Conservation (phyloP, 2,329 filamentous ascomycete genomes). For the Chaetomium olivaceum region DNA sequence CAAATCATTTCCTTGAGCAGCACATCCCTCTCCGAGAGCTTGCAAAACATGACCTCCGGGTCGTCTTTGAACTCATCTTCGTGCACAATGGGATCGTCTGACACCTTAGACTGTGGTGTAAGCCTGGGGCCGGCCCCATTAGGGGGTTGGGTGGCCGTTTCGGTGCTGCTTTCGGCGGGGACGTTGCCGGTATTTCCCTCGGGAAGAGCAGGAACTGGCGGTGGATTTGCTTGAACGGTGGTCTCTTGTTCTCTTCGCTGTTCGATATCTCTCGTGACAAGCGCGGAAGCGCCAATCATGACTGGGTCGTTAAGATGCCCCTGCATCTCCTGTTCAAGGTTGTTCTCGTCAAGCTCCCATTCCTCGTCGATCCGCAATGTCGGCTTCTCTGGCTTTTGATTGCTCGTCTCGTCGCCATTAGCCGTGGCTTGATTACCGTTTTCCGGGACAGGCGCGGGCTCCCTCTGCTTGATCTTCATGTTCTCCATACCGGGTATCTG, state of each 20-base stretch:
- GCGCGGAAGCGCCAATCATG: conserved; percentile 40
- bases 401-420: conserved; percentile 10
- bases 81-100: conserved; percentile 65
- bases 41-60: conserved; percentile 78
- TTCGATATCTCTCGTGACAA: conserved; percentile 21
- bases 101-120: conserved; percentile 38
- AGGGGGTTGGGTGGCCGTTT: neutral
- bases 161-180: neutral
- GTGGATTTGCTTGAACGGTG: neutral
- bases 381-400: conserved; percentile 39
- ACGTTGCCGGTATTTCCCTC: neutral
- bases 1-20: conserved; percentile 87
- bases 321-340: conserved; percentile 69
- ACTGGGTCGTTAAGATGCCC: conserved; percentile 66
- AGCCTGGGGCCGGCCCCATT: neutral
- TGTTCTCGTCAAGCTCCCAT: conserved; percentile 63
- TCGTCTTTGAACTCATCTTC: conserved; percentile 88
- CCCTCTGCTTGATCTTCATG: conserved; percentile 26
- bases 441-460: neutral
- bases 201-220: conserved; percentile 1
- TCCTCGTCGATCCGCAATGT: conserved; percentile 59
- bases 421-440: neutral
- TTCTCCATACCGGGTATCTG: conserved; percentile 28
- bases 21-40: conserved; percentile 72
- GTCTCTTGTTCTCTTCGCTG: conserved; percentile 19